These are phyloP conservation scores for Rhodamnia argentea DNA, from an alignment of 345 rosid genomes.

Conservation along the genomic window DNA sequence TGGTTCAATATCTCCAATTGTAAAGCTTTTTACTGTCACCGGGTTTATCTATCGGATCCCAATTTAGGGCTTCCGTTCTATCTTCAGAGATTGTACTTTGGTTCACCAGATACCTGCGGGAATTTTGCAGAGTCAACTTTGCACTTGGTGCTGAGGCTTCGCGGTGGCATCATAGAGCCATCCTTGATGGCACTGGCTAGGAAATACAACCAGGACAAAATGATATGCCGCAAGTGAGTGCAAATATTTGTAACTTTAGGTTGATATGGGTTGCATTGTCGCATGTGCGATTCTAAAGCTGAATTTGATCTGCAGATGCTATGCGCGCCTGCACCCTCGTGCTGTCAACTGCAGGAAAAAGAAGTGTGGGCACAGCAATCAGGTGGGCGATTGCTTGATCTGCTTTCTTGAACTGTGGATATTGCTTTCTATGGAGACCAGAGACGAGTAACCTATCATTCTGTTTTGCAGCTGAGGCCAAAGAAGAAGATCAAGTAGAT, in stretches of 20 bases:
- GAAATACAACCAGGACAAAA: slow-evolving; percentile 35
- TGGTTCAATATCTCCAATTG: not conserved
- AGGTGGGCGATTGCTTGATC: slow-evolving; percentile 22
- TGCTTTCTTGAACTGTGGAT: not conserved
- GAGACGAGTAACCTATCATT: not conserved
- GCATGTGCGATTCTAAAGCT: not conserved
- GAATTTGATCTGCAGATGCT: slow-evolving; percentile 34
- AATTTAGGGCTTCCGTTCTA: not conserved
- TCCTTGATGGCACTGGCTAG: slow-evolving; percentile 49
- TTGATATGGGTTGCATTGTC: not conserved
- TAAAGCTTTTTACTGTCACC: not conserved
- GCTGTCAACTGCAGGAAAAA: slow-evolving; percentile 95
- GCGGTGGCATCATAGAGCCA: slow-evolving; percentile 59
- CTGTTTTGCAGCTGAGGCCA: slow-evolving; percentile 16
- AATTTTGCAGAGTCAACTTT: slow-evolving; percentile 35
- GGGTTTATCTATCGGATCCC: not conserved
- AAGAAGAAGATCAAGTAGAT: slow-evolving; percentile 71
- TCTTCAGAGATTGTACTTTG: not conserved
- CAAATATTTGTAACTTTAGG: not conserved
- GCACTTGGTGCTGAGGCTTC: slow-evolving; percentile 48
- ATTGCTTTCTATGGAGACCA: not conserved
- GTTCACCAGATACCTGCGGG: not conserved
- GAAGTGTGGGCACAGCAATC: slow-evolving; percentile 96
- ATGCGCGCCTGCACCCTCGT: slow-evolving; percentile 89
- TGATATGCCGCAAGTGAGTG: slow-evolving; percentile 54